Evolutionary conservation across 1,284 basidiomycete species (phyloP).

Genomic region (Ceratobasidium sp.): DNA sequence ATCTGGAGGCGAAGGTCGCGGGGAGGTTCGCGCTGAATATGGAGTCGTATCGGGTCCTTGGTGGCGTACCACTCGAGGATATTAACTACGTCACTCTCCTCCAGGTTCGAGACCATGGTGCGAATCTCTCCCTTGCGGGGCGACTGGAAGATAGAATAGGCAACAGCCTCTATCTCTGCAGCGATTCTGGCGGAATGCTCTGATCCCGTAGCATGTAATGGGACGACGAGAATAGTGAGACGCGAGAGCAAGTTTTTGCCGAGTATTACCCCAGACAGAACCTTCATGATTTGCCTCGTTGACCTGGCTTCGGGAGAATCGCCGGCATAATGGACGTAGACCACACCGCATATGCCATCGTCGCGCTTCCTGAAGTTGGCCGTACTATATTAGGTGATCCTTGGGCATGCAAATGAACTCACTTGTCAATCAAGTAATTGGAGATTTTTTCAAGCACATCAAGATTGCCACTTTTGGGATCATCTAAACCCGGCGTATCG

Average conservation of each 20-base stretch:
- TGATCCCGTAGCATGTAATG: no score
- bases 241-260: slow-evolving; percentile 1
- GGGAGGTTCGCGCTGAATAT: slow-evolving; percentile 1
- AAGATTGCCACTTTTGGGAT: background rate
- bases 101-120: background rate
- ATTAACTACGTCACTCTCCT: background rate
- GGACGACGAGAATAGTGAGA: slow-evolving; percentile 9
- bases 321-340: slow-evolving; percentile 3
- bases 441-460: background rate
- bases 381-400: no score
- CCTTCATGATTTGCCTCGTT: slow-evolving; percentile 1
- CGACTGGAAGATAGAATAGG: no score
- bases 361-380: background rate
- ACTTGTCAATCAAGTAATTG: background rate
- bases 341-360: background rate
- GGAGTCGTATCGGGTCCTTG: background rate
- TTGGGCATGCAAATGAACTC: background rate
- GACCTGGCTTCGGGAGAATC: slow-evolving; percentile 1
- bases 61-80: slow-evolving; percentile 5
- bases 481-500: slow-evolving; percentile 19
- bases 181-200: no score
- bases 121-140: no score
- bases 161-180: no score
- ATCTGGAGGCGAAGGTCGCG: background rate
- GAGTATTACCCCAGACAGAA: slow-evolving; percentile 6